A percentile compares a stretch with the other conserved stretches of the same genome.
phyloP scores from a whole-genome alignment of 768 basidiomycete genomes.

The Rhizopogon rudus region DNA sequence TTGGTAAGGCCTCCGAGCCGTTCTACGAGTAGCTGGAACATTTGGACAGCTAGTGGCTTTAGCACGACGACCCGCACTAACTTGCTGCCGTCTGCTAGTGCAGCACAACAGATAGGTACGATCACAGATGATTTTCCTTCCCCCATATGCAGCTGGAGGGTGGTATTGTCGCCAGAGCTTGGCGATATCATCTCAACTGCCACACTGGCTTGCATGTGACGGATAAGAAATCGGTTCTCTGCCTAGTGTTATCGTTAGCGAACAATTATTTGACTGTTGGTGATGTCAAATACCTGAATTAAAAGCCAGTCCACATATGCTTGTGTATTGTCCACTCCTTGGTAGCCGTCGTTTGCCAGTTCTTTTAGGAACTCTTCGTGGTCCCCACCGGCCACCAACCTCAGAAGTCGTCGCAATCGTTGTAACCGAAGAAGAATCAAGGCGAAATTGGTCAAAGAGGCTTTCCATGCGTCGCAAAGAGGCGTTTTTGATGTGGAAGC shows the following conservation, averaged over 20 bases:
- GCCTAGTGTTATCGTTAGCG: conserved; percentile 14
- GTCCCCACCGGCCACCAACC: conserved; percentile 6
- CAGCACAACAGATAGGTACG: conserved; percentile 21
- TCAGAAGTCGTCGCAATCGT: conserved; percentile 29
- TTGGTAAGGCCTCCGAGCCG: conserved; percentile 28
- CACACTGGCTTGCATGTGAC: conserved; percentile 22
- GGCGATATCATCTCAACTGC: conserved; percentile 29
- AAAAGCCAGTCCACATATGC: conserved; percentile 16
- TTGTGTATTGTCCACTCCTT: conserved; percentile 11
- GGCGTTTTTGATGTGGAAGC: conserved; percentile 12
- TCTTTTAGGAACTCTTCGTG: conserved; percentile 13
- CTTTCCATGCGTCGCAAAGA: conserved; percentile 22
- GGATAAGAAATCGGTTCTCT: conserved; percentile 20
- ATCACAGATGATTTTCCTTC: conserved; percentile 47
- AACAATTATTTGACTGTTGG: background rate
- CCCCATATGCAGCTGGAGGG: conserved; percentile 51
- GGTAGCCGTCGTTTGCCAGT: conserved; percentile 12
- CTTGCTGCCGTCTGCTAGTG: conserved; percentile 21
- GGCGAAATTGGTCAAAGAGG: conserved; percentile 22
- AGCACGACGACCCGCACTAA: conserved; percentile 29
- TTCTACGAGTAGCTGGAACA: conserved; percentile 27
- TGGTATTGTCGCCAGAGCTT: conserved; percentile 24
- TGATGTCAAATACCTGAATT: conserved; percentile 9
- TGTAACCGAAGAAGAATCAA: conserved; percentile 27
- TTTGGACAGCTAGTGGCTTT: conserved; percentile 26